Conservation (phyloP, 345 rosid species). For the Pistacia atlantica region DNA sequence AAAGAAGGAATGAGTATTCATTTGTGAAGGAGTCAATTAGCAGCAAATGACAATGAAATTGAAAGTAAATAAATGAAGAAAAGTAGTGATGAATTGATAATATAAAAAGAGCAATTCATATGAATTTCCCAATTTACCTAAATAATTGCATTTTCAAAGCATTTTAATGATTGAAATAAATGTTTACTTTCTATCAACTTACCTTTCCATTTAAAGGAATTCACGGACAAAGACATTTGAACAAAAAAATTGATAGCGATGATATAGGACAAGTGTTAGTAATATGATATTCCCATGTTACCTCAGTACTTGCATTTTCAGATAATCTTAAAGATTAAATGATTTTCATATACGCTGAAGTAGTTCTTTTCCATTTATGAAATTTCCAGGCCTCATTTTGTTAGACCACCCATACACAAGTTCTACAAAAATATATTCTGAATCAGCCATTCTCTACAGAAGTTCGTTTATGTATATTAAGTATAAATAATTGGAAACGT, state of each 20-base stretch:
- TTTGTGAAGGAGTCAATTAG: not conserved
- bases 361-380: too few species aligned
- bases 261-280: not conserved
- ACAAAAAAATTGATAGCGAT: not conserved
- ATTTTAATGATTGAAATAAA: not conserved
- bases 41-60: not conserved
- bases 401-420: too few species aligned
- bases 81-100: not conserved
- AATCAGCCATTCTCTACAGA: constrained; percentile 12
- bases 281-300: not conserved
- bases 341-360: too few species aligned
- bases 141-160: not conserved
- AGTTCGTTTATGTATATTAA: not conserved
- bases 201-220: not conserved
- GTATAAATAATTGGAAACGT: not conserved
- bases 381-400: too few species aligned
- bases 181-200: not conserved
- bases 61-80: not conserved
- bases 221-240: not conserved
- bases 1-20: not conserved
- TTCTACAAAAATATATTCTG: constrained; percentile 1
- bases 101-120: not conserved
- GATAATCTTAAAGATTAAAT: too few species aligned
- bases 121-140: not conserved
- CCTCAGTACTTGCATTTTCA: not conserved